Base-by-base conservation (phyloP, 2,329 filamentous ascomycete species). In the Ilyonectria mors-panacis region DNA sequence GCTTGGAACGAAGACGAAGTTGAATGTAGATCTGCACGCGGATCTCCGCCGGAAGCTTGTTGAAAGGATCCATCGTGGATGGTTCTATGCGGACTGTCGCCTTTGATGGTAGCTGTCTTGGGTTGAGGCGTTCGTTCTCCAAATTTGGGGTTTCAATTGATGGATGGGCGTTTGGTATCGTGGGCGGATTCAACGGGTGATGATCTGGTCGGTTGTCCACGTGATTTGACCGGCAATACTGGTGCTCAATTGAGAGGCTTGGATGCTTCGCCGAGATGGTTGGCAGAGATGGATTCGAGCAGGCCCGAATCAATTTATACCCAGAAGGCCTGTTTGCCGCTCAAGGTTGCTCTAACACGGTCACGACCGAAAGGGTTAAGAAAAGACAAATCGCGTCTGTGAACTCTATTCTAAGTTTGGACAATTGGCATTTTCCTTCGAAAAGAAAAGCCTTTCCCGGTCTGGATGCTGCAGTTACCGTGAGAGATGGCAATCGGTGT, bases 51-150 rank as follows among this genome's bases (percentile, higher is more conserved):
- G 69, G 54, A 1, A 70, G 8, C 6, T 15, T 55, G 19, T 17
- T 21, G 45, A 71, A 68, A 30, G 67, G 59, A 30, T 71, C 69
- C 56, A 60, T 65, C 17, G 48, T 56, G 28, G 23, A 26, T 28
- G 12, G 15, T 58, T 58, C 23, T 44, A 12, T 48, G 10, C 44
- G n/a, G n/a, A n/a, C 23, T 48, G 21, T 23, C 6, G 23, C 28
- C 13, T 23, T 48, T 5, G 23, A n/a, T 21, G 15, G 28, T 28
- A 10, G 4, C 45, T 26, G 13, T 12, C 5, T 17, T 12, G 19
- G 21, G 21, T 26, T 15, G 5, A 15, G 26, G 33, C 23, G 51
- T 39, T 17, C n/a, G n/a, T n/a, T n/a, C n/a, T n/a, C n/a, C n/a
- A n/a, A 19, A 30, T 4, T 8, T 30, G 28, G 28, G 28, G 28